Conservation (phyloP, 1,284 basidiomycete species). For the Porodaedalea pini region DNA sequence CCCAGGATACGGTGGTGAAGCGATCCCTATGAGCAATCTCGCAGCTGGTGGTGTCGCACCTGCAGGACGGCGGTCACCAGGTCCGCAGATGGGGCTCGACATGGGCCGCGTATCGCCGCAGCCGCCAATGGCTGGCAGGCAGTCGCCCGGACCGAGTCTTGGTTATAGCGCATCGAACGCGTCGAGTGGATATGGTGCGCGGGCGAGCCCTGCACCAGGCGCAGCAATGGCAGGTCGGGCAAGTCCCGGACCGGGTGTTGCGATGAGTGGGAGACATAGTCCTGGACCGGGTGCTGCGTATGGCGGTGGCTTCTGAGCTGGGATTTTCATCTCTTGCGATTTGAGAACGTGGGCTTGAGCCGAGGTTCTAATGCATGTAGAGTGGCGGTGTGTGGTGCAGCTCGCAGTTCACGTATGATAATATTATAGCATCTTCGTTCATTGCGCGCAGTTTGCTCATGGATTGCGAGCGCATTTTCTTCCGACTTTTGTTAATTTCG, state of each 20-base stretch:
- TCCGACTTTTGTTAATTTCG: neutral
- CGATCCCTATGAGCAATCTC: constrained; percentile 77
- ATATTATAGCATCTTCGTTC: constrained; percentile 1
- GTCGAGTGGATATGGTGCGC: constrained; percentile 11
- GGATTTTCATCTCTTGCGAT: neutral
- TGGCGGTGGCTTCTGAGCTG: constrained; percentile 12
- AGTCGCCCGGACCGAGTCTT: constrained; percentile 17
- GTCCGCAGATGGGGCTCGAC: constrained; percentile 45
- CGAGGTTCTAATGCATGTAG: neutral
- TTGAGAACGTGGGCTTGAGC: neutral
- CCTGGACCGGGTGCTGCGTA: constrained; percentile 18
- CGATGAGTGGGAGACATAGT: constrained; percentile 14
- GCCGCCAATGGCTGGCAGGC: constrained; percentile 13
- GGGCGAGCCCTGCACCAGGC: constrained; percentile 13
- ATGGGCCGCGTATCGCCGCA: constrained; percentile 15
- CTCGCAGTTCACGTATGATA: too few relatives aligned
- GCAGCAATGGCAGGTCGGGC: constrained; percentile 1
- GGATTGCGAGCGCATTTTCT: neutral
- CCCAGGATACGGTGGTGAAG: constrained; percentile 38
- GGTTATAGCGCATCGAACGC: too few relatives aligned
- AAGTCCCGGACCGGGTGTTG: too few relatives aligned
- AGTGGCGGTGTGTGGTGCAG: neutral
- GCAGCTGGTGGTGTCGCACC: constrained; percentile 38
- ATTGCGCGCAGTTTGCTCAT: neutral
- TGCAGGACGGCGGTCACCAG: constrained; percentile 44